Evolutionary conservation across 1,284 basidiomycete species (phyloP).

Genomic region (Chalciporus sp.): DNA sequence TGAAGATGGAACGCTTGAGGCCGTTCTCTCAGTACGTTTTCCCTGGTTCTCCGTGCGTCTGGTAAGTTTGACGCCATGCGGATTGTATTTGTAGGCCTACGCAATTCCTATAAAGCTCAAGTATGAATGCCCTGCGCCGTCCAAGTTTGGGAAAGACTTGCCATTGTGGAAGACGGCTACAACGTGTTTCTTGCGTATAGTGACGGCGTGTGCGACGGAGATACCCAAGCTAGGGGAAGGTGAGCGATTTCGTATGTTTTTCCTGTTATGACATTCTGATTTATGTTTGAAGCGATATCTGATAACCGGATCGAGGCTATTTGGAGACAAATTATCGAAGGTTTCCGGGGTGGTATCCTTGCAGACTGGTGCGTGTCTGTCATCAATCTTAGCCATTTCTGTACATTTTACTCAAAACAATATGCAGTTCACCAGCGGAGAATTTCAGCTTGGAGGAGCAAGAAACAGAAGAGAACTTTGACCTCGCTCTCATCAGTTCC

Average conservation of each 20-base stretch:
- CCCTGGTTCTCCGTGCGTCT: neutral
- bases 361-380: slow-evolving; percentile 73
- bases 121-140: slow-evolving; percentile 89
- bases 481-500: slow-evolving; percentile 77
- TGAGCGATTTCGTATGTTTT: slow-evolving; percentile 25
- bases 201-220: slow-evolving; percentile 61
- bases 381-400: neutral
- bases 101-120: slow-evolving; percentile 91
- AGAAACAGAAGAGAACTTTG: slow-evolving; percentile 86
- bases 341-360: slow-evolving; percentile 78
- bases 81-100: slow-evolving; percentile 65
- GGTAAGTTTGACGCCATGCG: neutral
- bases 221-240: slow-evolving; percentile 51
- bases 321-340: slow-evolving; percentile 86
- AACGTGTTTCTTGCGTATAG: slow-evolving; percentile 66
- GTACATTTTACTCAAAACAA: neutral
- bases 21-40: slow-evolving; percentile 71
- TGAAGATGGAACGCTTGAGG: slow-evolving; percentile 81
- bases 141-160: slow-evolving; percentile 81
- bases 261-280: neutral
- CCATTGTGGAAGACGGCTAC: slow-evolving; percentile 93
- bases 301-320: slow-evolving; percentile 71
- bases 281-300: slow-evolving; percentile 50
- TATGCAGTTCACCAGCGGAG: slow-evolving; percentile 52
- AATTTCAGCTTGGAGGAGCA: slow-evolving; percentile 62